These are phyloP conservation scores for Eimeria falciformis DNA, from an alignment of 169 alveolate genomes.

Conservation along the genomic window DNA sequence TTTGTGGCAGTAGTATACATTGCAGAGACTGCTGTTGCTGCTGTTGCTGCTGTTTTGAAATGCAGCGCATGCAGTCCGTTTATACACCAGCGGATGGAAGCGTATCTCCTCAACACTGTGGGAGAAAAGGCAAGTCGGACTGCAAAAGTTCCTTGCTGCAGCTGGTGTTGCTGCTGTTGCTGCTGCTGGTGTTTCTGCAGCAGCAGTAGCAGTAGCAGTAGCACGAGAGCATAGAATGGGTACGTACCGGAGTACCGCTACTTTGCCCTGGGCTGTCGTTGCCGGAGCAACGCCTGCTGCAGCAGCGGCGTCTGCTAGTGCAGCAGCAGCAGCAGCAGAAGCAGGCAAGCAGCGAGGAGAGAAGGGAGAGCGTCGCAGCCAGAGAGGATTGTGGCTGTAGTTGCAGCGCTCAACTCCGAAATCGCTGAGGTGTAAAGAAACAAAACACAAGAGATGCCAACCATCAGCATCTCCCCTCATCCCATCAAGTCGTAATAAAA, in stretches of 20 bases:
- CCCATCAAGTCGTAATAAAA: no score
- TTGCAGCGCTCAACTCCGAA: conserved; percentile 16
- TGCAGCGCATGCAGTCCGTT: neutral
- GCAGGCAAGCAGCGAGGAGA: conserved; percentile 31
- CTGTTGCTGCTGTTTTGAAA: conserved; percentile 29
- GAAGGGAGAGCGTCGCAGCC: conserved; percentile 49
- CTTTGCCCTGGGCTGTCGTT: neutral
- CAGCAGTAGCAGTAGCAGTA: neutral
- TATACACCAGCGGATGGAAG: conserved; percentile 20
- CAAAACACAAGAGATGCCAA: neutral
- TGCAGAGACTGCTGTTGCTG: conserved; percentile 21
- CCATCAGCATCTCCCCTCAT: no score
- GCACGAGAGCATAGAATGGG: conserved; percentile 26
- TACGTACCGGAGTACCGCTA: conserved; percentile 6
- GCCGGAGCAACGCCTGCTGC: conserved; percentile 40
- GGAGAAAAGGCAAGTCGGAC: conserved; percentile 20
- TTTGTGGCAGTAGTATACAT: conserved; percentile 30
- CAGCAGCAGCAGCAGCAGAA: conserved; percentile 45
- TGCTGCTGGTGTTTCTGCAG: neutral
- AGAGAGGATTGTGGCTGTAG: conserved; percentile 20
- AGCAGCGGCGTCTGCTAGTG: conserved; percentile 47
- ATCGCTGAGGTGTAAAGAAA: conserved; percentile 7
- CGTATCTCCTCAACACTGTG: conserved; percentile 11
- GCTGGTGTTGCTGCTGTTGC: neutral
- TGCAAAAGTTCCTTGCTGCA: conserved; percentile 9